Base-by-base conservation (phyloP, 108 stramenopile species). In the Cyclotella choctawhatcheeana region DNA sequence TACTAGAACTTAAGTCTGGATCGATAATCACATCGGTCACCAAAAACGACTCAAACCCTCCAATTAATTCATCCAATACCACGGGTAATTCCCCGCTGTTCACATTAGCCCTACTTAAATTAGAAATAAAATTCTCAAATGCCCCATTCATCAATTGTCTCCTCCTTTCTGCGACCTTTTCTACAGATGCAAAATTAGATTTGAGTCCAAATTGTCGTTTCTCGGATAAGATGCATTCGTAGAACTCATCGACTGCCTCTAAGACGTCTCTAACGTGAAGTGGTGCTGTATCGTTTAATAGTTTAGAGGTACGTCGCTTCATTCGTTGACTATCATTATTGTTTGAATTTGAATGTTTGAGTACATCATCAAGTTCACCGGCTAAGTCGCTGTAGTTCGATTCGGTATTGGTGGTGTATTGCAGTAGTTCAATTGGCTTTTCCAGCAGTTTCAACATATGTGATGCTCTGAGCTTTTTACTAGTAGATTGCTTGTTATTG, bases 401-500 rank as follows among this genome's bases (percentile, higher is more conserved):
- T 47, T 70, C 77, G 0, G 70, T 61, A 43, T 79, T 71, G 55
- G 77, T 71, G n/a, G 70, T 53, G 30, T 70, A 79, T 0, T 79
- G 70, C 24, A 47, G 30, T 1, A 32, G n/a, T 13, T 71, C 65
- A 20, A 58, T 30, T 4, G 66, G 68, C 44, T 69, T 70, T 45
- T 63, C 27, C 5, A 62, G 17, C 17, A 54, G 17, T 44, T 43
- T 56, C 5, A 12, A 56, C 10, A 29, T 1, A 14, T n/a, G 3
- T 0, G 12, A 12, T 2, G 14, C 30, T 10, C 55, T 18, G 0
- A 32, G 14, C 3, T 31, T 20, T 29, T 24, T 37, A 25, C 26
- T 24, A 20, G 47, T n/a, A n/a, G 47, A 48, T 48, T n/a, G 17
- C 48, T 32, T 37, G 21, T n/a, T n/a, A 20, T 33, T 5, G 0